Conservation (phyloP, 2,329 filamentous ascomycete species). For the Cadophora sp. region DNA sequence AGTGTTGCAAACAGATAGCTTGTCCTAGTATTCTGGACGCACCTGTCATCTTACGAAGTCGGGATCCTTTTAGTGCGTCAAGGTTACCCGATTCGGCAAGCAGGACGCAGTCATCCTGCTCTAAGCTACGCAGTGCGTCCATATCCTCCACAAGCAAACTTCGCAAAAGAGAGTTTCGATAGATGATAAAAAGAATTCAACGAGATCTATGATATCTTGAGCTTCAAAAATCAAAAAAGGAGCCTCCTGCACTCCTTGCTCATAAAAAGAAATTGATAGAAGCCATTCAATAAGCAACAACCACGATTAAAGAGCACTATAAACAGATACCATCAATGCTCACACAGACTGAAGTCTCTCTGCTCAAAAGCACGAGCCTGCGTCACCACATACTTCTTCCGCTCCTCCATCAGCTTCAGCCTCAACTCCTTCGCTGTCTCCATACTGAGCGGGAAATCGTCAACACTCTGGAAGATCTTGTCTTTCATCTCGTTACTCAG, state of each 20-base stretch:
- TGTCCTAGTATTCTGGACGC: not conserved
- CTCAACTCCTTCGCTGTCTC: conserved; percentile 49
- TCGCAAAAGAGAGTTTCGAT: not conserved
- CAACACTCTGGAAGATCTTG: conserved; percentile 26
- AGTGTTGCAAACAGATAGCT: not conserved
- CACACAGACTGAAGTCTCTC: conserved; percentile 21
- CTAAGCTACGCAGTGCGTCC: not conserved
- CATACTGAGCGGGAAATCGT: conserved; percentile 42
- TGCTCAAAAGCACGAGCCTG: conserved; percentile 4
- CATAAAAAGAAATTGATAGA: not conserved
- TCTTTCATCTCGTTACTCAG: conserved; percentile 31
- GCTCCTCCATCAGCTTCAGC: conserved; percentile 49
- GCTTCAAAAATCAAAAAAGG: not conserved
- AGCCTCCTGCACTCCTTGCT: not conserved
- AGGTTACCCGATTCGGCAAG: conserved; percentile 13
- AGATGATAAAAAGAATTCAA: not conserved
- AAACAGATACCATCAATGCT: conserved; percentile 15
- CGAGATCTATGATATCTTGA: not conserved
- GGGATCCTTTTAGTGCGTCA: not conserved
- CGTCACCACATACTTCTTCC: conserved; percentile 33
- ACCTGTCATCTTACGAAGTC: not conserved
- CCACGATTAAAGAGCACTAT: not conserved
- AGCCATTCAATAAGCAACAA: not conserved
- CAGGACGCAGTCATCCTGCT: not conserved
- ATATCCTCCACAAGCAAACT: not conserved